Conservation (phyloP, 2,329 filamentous ascomycete genomes). For the Penicillium griseofulvum region DNA sequence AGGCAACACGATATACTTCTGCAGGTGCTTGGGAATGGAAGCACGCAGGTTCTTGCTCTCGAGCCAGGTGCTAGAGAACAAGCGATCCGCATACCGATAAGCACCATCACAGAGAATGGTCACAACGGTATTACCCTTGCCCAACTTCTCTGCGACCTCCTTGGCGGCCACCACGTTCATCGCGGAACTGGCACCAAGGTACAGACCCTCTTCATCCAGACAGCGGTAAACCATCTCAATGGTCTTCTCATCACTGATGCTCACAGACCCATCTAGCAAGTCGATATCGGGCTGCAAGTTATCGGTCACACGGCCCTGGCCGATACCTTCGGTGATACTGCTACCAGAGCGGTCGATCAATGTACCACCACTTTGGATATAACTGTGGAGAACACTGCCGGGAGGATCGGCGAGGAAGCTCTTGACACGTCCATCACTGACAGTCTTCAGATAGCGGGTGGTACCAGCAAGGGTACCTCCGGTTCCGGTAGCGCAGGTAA, state of each 20-base stretch:
- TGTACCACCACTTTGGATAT: slow-evolving; percentile 80
- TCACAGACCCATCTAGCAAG: slow-evolving; percentile 77
- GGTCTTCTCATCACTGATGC: slow-evolving; percentile 87
- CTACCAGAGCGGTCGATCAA: slow-evolving; percentile 77
- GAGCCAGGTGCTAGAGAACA: slow-evolving; percentile 92
- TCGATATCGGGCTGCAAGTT: slow-evolving; percentile 84
- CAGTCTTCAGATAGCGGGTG: slow-evolving; percentile 84
- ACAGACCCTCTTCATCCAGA: slow-evolving; percentile 91
- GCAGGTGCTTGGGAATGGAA: slow-evolving; percentile 78
- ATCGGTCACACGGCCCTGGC: slow-evolving; percentile 93
- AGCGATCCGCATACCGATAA: slow-evolving; percentile 90
- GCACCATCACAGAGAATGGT: slow-evolving; percentile 94
- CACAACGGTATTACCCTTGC: slow-evolving; percentile 84
- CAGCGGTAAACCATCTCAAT: slow-evolving; percentile 98
- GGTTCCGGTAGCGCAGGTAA: slow-evolving; percentile 92
- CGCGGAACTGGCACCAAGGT: slow-evolving; percentile 88
- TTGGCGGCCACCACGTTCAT: slow-evolving; percentile 94
- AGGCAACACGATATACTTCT: slow-evolving; percentile 92
- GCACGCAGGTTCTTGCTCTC: slow-evolving; percentile 76
- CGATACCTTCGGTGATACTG: slow-evolving; percentile 96
- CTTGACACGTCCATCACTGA: slow-evolving; percentile 74
- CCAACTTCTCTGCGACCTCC: slow-evolving; percentile 87
- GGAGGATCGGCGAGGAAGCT: slow-evolving; percentile 91
- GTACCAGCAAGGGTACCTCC: slow-evolving; percentile 86
- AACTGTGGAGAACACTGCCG: slow-evolving; percentile 87